A percentile compares a stretch with the other conserved stretches of the same genome.
phyloP scores from a whole-genome alignment of 306 rosid species.

The Begonia loranthoides region DNA sequence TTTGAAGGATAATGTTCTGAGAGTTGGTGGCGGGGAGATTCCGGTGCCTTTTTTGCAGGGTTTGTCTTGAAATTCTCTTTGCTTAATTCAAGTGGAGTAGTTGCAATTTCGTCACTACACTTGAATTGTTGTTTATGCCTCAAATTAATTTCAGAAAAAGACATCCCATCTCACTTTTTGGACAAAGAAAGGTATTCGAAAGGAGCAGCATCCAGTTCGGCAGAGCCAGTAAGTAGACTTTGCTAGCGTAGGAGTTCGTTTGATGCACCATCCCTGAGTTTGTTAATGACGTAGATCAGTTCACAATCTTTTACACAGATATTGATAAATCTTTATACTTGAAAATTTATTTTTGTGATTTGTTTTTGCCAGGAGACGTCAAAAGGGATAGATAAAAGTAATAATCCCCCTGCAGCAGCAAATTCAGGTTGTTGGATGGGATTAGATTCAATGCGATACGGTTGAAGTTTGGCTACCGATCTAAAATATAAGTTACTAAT shows the following conservation, averaged over 20 bases:
- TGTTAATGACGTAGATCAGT: no score
- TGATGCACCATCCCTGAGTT: no score
- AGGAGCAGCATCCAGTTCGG: constrained; percentile 69
- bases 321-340: no score
- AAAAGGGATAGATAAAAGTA: constrained; percentile 17
- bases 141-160: constrained; percentile 50
- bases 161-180: constrained; percentile 54
- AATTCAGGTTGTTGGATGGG: no score
- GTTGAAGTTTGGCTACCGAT: no score
- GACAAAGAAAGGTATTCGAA: constrained; percentile 49
- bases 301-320: no score
- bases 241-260: no score
- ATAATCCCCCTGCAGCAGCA: constrained; percentile 25
- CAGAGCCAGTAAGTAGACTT: constrained; percentile 34
- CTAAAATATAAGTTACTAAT: no score
- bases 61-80: constrained; percentile 14
- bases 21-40: constrained; percentile 96
- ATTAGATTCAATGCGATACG: background rate
- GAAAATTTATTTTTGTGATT: no score
- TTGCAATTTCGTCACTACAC: constrained; percentile 4
- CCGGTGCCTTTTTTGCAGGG: constrained; percentile 91
- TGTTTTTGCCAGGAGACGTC: constrained; percentile 26
- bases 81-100: background rate
- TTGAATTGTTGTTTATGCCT: constrained; percentile 7
- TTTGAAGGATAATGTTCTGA: constrained; percentile 66